Conservation (phyloP, 2,329 filamentous ascomycete genomes). For the Penicillium brevicompactum region DNA sequence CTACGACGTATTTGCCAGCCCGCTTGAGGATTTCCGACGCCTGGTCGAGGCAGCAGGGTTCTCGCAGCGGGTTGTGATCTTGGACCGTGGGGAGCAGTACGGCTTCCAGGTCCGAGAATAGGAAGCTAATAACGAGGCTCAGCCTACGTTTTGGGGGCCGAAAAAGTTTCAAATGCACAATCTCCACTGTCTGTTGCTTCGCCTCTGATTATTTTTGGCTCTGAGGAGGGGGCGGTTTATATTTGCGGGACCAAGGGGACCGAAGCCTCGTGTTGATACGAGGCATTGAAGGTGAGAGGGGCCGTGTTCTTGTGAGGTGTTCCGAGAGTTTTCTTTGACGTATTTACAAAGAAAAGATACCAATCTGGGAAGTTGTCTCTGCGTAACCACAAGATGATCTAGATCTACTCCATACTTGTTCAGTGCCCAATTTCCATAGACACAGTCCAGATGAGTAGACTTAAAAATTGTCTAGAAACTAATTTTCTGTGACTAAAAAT, state of each 20-base stretch:
- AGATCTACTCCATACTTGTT: too few species aligned
- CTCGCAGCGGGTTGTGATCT: constrained; percentile 58
- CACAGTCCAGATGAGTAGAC: too few species aligned
- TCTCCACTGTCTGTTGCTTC: neutral
- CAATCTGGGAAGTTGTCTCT: too few species aligned
- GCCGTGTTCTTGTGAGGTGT: neutral
- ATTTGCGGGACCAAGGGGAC: neutral
- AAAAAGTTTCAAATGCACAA: neutral
- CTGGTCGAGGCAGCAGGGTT: constrained; percentile 57
- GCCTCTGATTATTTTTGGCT: neutral
- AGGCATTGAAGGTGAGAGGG: neutral
- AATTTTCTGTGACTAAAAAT: too few species aligned
- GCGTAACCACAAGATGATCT: too few species aligned
- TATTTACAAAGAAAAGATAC: too few species aligned
- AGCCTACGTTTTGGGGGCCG: neutral
- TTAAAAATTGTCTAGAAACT: too few species aligned
- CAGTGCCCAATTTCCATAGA: too few species aligned
- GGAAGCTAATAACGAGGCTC: neutral
- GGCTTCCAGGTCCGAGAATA: constrained; percentile 51
- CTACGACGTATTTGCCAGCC: constrained; percentile 63
- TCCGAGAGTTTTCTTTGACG: neutral
- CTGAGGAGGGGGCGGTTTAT: neutral
- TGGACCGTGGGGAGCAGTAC: constrained; percentile 62
- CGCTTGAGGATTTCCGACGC: constrained; percentile 62
- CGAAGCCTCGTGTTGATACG: neutral